Evolutionary conservation across 179 eudicot genomes (phyloP), one percentile per base, ranked within the genome.

Genomic region (Heliamphora pulchella): DNA sequence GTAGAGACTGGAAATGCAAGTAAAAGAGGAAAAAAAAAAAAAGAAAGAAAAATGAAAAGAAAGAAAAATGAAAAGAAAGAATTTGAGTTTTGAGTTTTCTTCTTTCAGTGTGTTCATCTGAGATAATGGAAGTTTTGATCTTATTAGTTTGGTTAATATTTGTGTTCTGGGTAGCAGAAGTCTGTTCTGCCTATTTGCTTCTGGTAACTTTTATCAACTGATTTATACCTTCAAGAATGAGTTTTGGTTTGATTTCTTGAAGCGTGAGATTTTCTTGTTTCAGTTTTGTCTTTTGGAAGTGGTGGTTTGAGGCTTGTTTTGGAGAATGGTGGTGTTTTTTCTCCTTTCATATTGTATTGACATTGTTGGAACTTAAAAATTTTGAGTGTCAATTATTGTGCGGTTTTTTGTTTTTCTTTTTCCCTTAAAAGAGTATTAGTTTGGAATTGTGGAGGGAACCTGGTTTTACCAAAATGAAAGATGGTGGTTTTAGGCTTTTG

Each of bases 221-320:
- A 9, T 43, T 44, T 59, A 3, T 75, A 43, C 59, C 70, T 82
- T 82, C 84, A 73, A 78, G 81, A 82, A 78, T 78, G 81, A 82
- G 79, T 78, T 82, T 82, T 73, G 74, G 75, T 78, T 79, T 73
- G 78, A 65, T 82, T 82, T 82, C 75, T 78, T 78, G 81, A 46
- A 73, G 62, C 54, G 47, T 63, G 71, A 72, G 14, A 48, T 78
- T 73, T 17, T 73, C 80, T 64, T 63, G 51, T 70, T 71, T 44
- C n/a, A 59, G 64, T 70, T 6, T 31, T 69, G 73, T 18, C 2
- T 5, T 47, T 81, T 22, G 14, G 71, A 69, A 46, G 50, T 51
- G 39, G 1, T 6, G 10, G 51, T 50, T 3, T 59, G 82, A 51
- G 73, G 48, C 78, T 74, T 74, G 44, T 59, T 81, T 79, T 3